Evolutionary conservation across 768 basidiomycete genomes (phyloP).

Genomic region (Candolleomyces efflorescens): DNA sequence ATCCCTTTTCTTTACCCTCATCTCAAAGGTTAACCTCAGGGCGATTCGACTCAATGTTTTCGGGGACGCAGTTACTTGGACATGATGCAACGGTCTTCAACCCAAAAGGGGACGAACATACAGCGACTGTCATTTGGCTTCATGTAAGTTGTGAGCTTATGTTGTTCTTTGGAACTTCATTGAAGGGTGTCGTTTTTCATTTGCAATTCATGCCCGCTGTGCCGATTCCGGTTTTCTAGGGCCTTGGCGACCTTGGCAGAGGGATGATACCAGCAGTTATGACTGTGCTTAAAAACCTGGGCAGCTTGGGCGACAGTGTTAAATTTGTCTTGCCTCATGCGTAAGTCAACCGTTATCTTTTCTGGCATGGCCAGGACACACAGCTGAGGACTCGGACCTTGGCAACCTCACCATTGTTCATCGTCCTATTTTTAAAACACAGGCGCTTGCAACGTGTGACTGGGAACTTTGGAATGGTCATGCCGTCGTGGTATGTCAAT

Average conservation of each 20-base stretch:
- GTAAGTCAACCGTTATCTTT: background rate
- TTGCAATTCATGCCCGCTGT: too few relatives aligned
- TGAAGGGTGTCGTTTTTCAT: too few relatives aligned
- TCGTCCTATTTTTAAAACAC: background rate
- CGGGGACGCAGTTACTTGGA: background rate
- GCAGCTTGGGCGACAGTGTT: background rate
- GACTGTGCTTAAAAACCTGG: background rate
- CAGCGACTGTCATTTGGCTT: conserved; percentile 4
- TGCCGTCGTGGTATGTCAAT: background rate
- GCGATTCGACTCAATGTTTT: too few relatives aligned
- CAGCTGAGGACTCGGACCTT: too few relatives aligned
- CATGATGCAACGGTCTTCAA: background rate
- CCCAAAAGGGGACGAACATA: background rate
- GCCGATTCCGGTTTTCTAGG: too few relatives aligned
- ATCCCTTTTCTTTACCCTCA: too few relatives aligned
- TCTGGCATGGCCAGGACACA: background rate
- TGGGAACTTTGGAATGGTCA: background rate
- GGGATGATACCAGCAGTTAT: background rate
- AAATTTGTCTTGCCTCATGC: conserved; percentile 3
- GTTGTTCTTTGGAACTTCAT: too few relatives aligned
- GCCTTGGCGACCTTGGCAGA: background rate
- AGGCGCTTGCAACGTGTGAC: background rate
- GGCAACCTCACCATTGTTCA: too few relatives aligned
- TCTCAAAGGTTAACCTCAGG: too few relatives aligned
- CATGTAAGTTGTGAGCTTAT: background rate